These are phyloP conservation scores for Aspergillus terreus DNA, from an alignment of 2,329 filamentous ascomycete species.

Conservation along the genomic window DNA sequence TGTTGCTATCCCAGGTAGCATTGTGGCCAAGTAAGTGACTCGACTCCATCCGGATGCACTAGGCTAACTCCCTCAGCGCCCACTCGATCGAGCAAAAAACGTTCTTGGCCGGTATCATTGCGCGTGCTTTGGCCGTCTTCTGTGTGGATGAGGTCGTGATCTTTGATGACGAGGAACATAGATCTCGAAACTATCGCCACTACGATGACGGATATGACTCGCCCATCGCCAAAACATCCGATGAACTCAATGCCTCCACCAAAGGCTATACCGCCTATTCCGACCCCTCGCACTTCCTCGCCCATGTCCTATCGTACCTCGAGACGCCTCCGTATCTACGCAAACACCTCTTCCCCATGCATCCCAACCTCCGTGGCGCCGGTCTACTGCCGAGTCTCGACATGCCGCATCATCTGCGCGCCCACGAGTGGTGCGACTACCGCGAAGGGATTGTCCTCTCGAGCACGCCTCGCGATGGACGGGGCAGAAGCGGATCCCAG, in stretches of 20 bases:
- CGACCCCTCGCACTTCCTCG: constrained; percentile 75
- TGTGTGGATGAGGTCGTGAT: constrained; percentile 79
- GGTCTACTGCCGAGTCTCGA: constrained; percentile 73
- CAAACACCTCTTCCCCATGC: constrained; percentile 69
- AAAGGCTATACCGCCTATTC: constrained; percentile 60
- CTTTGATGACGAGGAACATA: constrained; percentile 62
- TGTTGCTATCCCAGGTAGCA: constrained; percentile 73
- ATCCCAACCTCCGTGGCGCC: constrained; percentile 71
- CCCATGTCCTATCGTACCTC: constrained; percentile 74
- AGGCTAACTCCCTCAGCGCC: constrained; percentile 48
- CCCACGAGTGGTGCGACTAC: constrained; percentile 73
- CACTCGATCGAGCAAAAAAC: constrained; percentile 73
- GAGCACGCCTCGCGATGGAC: constrained; percentile 23
- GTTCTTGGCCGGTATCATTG: constrained; percentile 68
- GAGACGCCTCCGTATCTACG: constrained; percentile 82
- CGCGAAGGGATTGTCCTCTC: constrained; percentile 68
- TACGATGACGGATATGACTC: constrained; percentile 42
- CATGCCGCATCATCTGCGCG: constrained; percentile 77
- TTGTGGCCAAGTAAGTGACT: constrained; percentile 63
- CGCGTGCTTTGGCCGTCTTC: constrained; percentile 77
- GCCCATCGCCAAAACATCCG: constrained; percentile 19
- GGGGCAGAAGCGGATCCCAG: not conserved
- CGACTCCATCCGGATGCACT: not conserved
- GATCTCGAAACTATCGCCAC: constrained; percentile 41
- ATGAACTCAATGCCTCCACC: constrained; percentile 5